Conservation (phyloP, 805 yeast species). For the Candida palmyrensis region DNA sequence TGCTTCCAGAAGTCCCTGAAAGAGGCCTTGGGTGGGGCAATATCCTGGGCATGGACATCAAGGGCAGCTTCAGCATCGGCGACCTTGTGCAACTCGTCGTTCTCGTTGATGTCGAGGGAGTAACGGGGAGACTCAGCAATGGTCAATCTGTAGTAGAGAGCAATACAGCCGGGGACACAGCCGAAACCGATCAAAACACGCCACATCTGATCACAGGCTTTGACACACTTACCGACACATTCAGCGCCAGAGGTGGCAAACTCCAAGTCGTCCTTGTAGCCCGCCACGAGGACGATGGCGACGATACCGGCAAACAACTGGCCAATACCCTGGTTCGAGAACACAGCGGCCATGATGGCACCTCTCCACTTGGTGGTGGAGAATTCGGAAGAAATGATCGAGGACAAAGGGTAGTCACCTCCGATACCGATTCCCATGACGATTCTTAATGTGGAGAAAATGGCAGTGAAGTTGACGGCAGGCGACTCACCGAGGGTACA, state of each 20-base stretch:
- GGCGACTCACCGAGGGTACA: constrained; percentile 68
- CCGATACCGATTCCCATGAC: constrained; percentile 95
- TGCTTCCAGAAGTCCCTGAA: constrained; percentile 66
- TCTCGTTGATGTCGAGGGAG: constrained; percentile 67
- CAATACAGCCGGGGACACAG: constrained; percentile 80
- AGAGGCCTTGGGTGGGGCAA: constrained; percentile 76
- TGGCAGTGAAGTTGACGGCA: constrained; percentile 68
- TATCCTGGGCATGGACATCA: constrained; percentile 31
- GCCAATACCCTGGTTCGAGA: constrained; percentile 97
- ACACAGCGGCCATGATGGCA: constrained; percentile 94
- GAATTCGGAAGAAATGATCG: constrained; percentile 90
- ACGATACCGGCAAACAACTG: constrained; percentile 85
- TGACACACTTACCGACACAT: constrained; percentile 64
- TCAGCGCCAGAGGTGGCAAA: constrained; percentile 48
- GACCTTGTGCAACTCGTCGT: constrained; percentile 50
- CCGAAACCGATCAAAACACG: constrained; percentile 87
- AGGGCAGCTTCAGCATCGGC: constrained; percentile 44
- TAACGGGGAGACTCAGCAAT: constrained; percentile 95
- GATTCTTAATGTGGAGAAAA: constrained; percentile 74
- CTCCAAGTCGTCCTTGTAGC: constrained; percentile 60
- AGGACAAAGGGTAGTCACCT: constrained; percentile 93
- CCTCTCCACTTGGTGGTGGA: constrained; percentile 97
- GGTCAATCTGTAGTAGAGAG: constrained; percentile 86
- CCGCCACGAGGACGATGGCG: constrained; percentile 71
- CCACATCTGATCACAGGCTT: constrained; percentile 92